Percentiles rank a stretch among this genome's conserved stretches.
phyloP scores from a whole-genome alignment of 306 rosid genomes.

The Luffa aegyptiaca region DNA sequence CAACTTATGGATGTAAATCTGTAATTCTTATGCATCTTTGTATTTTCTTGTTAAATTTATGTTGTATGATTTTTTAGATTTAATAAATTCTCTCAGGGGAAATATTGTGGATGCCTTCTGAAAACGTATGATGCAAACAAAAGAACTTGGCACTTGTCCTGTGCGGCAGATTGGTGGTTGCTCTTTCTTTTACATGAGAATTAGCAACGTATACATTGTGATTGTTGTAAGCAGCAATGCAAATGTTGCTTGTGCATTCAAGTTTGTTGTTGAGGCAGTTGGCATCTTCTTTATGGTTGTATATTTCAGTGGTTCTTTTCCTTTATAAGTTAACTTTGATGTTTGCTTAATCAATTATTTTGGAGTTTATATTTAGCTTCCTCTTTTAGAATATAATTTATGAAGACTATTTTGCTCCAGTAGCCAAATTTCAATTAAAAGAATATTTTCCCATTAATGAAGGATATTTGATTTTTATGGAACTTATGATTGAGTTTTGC shows the following conservation, averaged over 20 bases:
- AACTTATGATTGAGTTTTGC: slow-evolving; percentile 11
- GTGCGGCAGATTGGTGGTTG: slow-evolving; percentile 96
- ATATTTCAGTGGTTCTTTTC: not conserved
- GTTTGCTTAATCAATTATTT: not conserved
- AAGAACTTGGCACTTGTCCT: slow-evolving; percentile 96
- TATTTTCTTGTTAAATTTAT: not conserved
- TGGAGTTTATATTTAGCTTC: slow-evolving; percentile 4
- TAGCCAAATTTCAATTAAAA: not conserved
- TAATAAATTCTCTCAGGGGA: slow-evolving; percentile 44
- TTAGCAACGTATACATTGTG: slow-evolving; percentile 90
- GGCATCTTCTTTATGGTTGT: slow-evolving; percentile 1
- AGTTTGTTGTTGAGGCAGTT: slow-evolving; percentile 92
- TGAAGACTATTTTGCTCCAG: not conserved
- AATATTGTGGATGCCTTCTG: slow-evolving; percentile 98
- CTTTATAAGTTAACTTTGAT: not conserved
- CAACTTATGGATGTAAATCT: not conserved
- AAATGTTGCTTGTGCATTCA: slow-evolving; percentile 97
- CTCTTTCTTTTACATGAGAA: slow-evolving; percentile 94
- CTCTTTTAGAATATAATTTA: not conserved
- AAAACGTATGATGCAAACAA: slow-evolving; percentile 88
- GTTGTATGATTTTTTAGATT: not conserved
- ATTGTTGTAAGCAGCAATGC: slow-evolving; percentile 99
- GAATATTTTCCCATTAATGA: not conserved
- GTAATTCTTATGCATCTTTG: not conserved
- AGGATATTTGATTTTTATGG: not conserved